Conservation (phyloP, 768 basidiomycete genomes). For the Filobasidium floriforme region DNA sequence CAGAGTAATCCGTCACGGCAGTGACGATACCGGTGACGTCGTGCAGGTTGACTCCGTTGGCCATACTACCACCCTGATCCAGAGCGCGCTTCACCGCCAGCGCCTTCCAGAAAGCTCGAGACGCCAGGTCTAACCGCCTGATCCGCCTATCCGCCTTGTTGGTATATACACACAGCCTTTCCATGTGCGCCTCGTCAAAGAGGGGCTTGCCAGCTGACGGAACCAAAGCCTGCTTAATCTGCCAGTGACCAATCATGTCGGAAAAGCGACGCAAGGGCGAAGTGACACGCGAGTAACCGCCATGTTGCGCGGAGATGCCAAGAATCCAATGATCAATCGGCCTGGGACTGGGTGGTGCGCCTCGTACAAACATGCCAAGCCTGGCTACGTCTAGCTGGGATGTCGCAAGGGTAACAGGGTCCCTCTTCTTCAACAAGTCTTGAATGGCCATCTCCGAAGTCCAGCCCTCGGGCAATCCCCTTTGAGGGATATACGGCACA, state of each 20-base stretch:
- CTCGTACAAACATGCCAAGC: slow-evolving; percentile 6
- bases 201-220: neutral
- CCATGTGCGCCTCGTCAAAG: slow-evolving; percentile 4
- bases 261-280: slow-evolving; percentile 77
- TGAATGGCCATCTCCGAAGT: slow-evolving; percentile 45
- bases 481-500: slow-evolving; percentile 34
- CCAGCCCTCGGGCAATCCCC: slow-evolving; percentile 10
- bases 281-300: slow-evolving; percentile 76
- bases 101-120: neutral
- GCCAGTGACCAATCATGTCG: slow-evolving; percentile 84
- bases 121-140: neutral
- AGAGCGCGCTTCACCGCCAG: neutral
- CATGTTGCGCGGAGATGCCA: slow-evolving; percentile 57
- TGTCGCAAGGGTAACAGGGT: slow-evolving; percentile 35
- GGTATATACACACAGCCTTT: slow-evolving; percentile 3
- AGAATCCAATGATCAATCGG: slow-evolving; percentile 62
- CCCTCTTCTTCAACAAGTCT: slow-evolving; percentile 52
- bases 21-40: neutral
- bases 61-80: neutral
- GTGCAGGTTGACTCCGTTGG: slow-evolving; percentile 3
- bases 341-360: slow-evolving; percentile 8
- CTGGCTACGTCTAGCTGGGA: slow-evolving; percentile 8
- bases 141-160: slow-evolving; percentile 10
- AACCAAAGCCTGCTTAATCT: slow-evolving; percentile 68
- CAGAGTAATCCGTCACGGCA: neutral